Evolutionary conservation across 179 eudicot genomes (phyloP).

Genomic region (Patellifolia procumbens): DNA sequence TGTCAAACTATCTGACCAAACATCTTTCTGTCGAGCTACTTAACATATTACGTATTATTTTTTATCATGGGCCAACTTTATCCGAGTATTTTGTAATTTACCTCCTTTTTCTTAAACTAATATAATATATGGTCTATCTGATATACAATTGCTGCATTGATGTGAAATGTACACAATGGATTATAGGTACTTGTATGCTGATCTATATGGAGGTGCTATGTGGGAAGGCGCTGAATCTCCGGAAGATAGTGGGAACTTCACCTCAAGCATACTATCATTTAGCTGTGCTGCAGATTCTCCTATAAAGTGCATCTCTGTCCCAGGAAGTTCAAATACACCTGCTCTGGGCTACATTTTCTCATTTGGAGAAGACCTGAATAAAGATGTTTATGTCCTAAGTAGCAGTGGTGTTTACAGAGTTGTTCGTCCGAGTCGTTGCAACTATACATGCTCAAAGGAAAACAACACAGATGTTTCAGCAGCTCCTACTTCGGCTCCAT

Average conservation of each 20-base stretch:
- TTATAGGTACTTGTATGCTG: slow-evolving; percentile 78
- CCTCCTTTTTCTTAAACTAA: slow-evolving; percentile 10
- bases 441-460: slow-evolving; percentile 61
- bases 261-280: slow-evolving; percentile 38
- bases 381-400: slow-evolving; percentile 58
- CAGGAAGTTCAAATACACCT: slow-evolving; percentile 50
- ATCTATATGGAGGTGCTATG: slow-evolving; percentile 60
- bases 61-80: too few relatives aligned
- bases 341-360: slow-evolving; percentile 66
- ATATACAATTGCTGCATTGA: too few relatives aligned
- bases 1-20: too few relatives aligned
- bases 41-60: too few relatives aligned
- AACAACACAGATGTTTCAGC: slow-evolving; percentile 28
- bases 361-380: slow-evolving; percentile 66
- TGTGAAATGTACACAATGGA: too few relatives aligned
- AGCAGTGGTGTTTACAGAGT: slow-evolving; percentile 77
- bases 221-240: slow-evolving; percentile 78
- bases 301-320: slow-evolving; percentile 45
- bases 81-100: too few relatives aligned
- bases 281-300: slow-evolving; percentile 72
- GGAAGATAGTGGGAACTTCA: slow-evolving; percentile 66
- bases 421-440: slow-evolving; percentile 70
- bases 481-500: slow-evolving; percentile 27
- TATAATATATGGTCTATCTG: too few relatives aligned
- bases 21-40: too few relatives aligned